Base-by-base conservation (phyloP, 78 protist genomes). In the Parvularia atlantis region DNA sequence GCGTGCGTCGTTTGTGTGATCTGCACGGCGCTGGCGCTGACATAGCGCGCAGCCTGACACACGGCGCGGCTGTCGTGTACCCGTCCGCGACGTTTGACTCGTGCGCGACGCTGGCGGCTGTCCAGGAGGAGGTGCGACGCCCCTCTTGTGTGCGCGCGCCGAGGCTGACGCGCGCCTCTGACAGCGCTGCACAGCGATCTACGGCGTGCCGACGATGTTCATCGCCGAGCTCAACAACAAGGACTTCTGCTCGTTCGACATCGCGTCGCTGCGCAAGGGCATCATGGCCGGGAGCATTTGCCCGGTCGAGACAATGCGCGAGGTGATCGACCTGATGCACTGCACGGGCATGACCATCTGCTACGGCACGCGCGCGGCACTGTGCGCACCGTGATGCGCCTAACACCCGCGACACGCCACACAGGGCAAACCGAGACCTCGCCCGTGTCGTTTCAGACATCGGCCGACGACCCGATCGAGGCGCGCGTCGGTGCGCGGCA, bases 281-380 rank as follows among this genome's bases (percentile, higher is more conserved):
- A 83, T 86, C 35, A 82, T 82, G 83, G 91, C 91, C 14, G 91
- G 91, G 20, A 11, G 80, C 28, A 36, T 16, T 17, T 81, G 87
- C 36, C 88, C 91, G 11, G 58, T 54, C 11, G 87, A 76, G 37
- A 36, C 76, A 39, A 86, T 86, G 91, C 17, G 13, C 20, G 39
- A 35, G 20, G 80, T 81, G 16, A 66, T 62, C 17, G 11, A 33
- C 1, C 46, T 69, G 26, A 64, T 86, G 75, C 28, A 80, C 57
- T 20, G 80, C 66, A 33, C 24, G 4, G 81, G 78, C 36, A 28
- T 86, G 11, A 69, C 80, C 40, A 82, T 82, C 28, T 66, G 77
- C 24, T 85, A 85, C 60, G 90, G 90, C 28, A 86, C 81, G 90
- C n/a, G n/a, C n/a, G n/a, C n/a, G n/a, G n/a, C n/a, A n/a, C n/a